A percentile compares a stretch with the other conserved stretches of the same genome.
Evolutionary conservation across 225 moss, liverwort and hornwort species (phyloP).

Genomic region (Sphagnum contortum): DNA sequence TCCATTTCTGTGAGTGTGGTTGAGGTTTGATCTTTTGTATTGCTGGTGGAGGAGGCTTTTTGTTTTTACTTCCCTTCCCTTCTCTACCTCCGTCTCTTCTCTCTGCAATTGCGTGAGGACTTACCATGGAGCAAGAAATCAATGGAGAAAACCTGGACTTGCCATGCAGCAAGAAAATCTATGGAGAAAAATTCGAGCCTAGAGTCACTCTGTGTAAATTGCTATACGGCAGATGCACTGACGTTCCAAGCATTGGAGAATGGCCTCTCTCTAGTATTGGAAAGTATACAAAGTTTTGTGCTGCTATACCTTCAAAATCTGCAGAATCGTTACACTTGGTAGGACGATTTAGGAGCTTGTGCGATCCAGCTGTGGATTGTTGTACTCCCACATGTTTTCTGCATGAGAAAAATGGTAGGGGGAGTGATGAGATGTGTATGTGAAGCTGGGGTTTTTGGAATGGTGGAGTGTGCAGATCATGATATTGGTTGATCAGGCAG

Average conservation of each 20-base stretch:
- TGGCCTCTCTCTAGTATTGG: too few relatives aligned
- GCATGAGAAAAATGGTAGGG: neutral
- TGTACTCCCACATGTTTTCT: too few relatives aligned
- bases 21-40: too few relatives aligned
- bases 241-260: too few relatives aligned
- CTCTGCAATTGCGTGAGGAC: neutral
- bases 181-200: too few relatives aligned
- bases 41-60: neutral
- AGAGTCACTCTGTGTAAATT: too few relatives aligned
- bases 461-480: constrained; percentile 29
- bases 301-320: neutral
- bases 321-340: neutral
- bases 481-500: constrained; percentile 64
- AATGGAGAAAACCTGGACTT: too few relatives aligned
- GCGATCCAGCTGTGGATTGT: neutral
- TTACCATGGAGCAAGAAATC: too few relatives aligned
- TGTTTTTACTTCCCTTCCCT: neutral
- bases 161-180: too few relatives aligned
- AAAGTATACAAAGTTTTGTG: neutral
- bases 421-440: neutral
- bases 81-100: neutral
- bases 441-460: neutral
- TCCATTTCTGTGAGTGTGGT: constrained; percentile 34
- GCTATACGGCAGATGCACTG: too few relatives aligned
- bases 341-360: neutral